phyloP scores from a whole-genome alignment of 345 rosid species.

The Ricinus communis region DNA sequence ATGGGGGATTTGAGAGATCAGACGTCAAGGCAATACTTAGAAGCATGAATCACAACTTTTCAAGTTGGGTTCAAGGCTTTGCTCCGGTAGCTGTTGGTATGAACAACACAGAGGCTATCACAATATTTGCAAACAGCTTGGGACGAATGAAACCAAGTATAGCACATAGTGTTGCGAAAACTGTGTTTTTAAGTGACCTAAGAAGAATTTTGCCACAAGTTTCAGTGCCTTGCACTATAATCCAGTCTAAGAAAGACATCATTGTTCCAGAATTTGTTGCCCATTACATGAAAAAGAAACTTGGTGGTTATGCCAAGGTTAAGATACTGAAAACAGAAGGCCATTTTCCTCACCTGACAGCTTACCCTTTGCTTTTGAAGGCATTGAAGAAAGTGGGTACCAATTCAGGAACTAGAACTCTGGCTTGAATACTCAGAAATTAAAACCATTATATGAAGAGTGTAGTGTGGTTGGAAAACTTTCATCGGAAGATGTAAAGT shows the following conservation, averaged over 20 bases:
- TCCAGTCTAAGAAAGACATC: conserved; percentile 26
- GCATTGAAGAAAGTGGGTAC: conserved; percentile 5
- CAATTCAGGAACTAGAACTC: not conserved
- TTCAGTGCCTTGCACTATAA: conserved; percentile 32
- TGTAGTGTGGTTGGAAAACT: no score
- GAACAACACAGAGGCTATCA: conserved; percentile 20
- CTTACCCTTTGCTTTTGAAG: conserved; percentile 21
- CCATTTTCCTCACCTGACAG: conserved; percentile 37
- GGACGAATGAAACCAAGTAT: conserved; percentile 23
- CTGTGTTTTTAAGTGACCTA: conserved; percentile 29
- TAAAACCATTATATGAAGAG: no score
- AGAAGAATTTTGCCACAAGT: conserved; percentile 28
- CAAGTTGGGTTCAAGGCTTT: conserved; percentile 22
- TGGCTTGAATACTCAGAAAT: no score
- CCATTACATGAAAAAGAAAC: conserved; percentile 28
- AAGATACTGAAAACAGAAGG: conserved; percentile 27
- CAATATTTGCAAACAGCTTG: conserved; percentile 24
- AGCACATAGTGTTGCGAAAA: conserved; percentile 18
- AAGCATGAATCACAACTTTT: conserved; percentile 23
- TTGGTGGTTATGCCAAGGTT: conserved; percentile 26
- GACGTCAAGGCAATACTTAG: conserved; percentile 5
- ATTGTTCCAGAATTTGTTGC: conserved; percentile 28
- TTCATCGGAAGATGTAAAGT: no score
- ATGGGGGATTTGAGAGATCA: conserved; percentile 27
- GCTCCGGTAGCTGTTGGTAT: conserved; percentile 18